Evolutionary conservation across 441 rosid species (phyloP).

Genomic region (Corymbia citriodora): DNA sequence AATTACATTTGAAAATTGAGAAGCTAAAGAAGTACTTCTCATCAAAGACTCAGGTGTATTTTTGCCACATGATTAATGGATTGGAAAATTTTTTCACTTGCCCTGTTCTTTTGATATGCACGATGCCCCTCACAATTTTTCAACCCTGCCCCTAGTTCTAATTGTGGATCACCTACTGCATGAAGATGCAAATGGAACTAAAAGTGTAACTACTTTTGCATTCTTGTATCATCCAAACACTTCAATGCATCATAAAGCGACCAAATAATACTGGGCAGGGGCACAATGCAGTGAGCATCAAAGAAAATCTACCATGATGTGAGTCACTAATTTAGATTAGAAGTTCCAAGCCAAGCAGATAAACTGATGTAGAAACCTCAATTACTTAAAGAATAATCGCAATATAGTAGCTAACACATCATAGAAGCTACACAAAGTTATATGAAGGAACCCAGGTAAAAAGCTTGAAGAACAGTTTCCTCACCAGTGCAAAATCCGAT

Average conservation of each 20-base stretch:
- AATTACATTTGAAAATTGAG: neutral
- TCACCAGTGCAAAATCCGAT: conserved; percentile 66
- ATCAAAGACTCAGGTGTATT: neutral
- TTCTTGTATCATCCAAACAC: neutral
- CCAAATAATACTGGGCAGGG: neutral
- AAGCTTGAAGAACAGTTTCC: conserved; percentile 7
- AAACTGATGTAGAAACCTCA: neutral
- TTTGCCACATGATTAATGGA: neutral
- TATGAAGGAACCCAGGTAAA: neutral
- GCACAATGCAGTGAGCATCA: neutral
- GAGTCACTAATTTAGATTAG: neutral
- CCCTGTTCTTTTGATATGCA: neutral
- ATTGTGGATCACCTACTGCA: neutral
- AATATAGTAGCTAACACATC: neutral
- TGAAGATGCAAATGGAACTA: neutral
- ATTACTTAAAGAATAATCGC: neutral
- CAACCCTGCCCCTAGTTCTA: neutral
- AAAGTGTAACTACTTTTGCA: neutral
- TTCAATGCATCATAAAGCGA: conserved; percentile 9
- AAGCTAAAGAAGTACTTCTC: neutral
- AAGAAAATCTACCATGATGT: neutral
- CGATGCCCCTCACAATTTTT: neutral
- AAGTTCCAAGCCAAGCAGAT: neutral
- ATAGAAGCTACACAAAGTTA: neutral
- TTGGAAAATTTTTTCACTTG: neutral